phyloP scores from a whole-genome alignment of 1,139 yeast species.

The Scheffersomyces cryptocercus region DNA sequence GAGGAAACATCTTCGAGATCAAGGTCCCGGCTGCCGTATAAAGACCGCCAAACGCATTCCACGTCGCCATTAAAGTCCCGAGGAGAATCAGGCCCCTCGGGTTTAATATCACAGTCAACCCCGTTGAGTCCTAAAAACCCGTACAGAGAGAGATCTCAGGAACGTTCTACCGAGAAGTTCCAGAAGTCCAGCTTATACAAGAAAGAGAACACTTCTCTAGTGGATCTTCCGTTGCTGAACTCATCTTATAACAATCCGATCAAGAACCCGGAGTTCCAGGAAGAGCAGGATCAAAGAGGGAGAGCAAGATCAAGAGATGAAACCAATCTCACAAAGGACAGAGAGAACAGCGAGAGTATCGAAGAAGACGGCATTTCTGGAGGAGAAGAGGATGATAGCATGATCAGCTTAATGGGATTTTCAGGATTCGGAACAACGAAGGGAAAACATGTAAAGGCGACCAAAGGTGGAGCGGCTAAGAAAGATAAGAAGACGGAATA shows the following conservation, averaged over 20 bases:
- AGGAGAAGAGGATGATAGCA: conserved; percentile 14
- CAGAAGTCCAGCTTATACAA: conserved; percentile 17
- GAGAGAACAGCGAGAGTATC: conserved; percentile 6
- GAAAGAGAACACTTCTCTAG: conserved; percentile 14
- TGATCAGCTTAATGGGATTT: conserved; percentile 63
- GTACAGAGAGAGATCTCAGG: conserved; percentile 16
- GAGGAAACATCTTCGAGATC: conserved; percentile 13
- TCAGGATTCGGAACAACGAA: conserved; percentile 61
- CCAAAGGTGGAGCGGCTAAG: conserved; percentile 49
- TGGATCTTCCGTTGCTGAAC: conserved; percentile 20
- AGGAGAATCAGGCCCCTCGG: background rate
- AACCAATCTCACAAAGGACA: conserved; percentile 4
- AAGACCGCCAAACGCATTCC: conserved; percentile 3
- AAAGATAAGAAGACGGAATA: conserved; percentile 48
- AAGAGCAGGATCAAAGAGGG: conserved; percentile 25
- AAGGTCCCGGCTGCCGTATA: conserved; percentile 24
- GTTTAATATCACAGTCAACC: conserved; percentile 1
- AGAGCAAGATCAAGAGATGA: conserved; percentile 21
- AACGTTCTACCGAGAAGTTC: conserved; percentile 14
- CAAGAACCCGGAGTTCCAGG: conserved; percentile 13
- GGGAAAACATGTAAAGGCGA: conserved; percentile 56
- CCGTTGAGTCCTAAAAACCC: conserved; percentile 1
- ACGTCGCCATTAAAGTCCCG: conserved; percentile 4
- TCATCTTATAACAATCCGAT: conserved; percentile 14
- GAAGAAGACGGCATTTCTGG: conserved; percentile 18